Conservation (phyloP, 106 monocot species). For the Dactylorhiza incarnata region DNA sequence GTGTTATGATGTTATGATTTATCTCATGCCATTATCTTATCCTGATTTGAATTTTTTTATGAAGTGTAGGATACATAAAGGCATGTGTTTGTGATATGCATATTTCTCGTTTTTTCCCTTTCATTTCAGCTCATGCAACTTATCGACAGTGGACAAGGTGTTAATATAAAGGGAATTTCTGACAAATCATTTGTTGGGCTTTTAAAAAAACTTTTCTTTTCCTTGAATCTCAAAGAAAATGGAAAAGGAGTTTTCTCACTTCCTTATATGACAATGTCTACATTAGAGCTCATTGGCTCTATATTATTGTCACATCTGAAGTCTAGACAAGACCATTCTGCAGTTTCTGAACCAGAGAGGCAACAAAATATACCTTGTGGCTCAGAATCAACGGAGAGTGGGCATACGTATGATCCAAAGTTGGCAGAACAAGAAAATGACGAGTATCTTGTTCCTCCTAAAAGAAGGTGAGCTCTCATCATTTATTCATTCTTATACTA, state of each 20-base stretch:
- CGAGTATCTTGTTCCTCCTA: conserved; percentile 28
- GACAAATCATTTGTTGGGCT: conserved; percentile 49
- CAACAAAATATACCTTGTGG: conserved; percentile 13
- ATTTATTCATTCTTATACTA: neutral
- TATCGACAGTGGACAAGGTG: conserved; percentile 87
- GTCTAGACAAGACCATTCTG: conserved; percentile 10
- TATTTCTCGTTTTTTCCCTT: neutral
- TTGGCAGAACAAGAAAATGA: conserved; percentile 14
- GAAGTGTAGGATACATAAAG: neutral
- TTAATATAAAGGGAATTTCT: conserved; percentile 68
- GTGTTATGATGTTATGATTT: neutral
- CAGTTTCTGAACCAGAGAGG: conserved; percentile 7
- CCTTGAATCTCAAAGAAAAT: conserved; percentile 54
- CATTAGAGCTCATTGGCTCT: conserved; percentile 44
- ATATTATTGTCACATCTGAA: conserved; percentile 23
- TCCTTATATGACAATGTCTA: conserved; percentile 35
- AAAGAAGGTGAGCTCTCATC: conserved; percentile 37
- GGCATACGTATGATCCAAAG: conserved; percentile 15
- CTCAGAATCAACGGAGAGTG: conserved; percentile 10
- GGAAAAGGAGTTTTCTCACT: conserved; percentile 51
- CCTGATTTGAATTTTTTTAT: neutral
- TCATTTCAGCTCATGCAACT: conserved; percentile 72
- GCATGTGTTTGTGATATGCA: neutral
- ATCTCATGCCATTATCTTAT: neutral
- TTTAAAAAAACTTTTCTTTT: conserved; percentile 59